These are phyloP conservation scores for Typha latifolia DNA, from an alignment of 176 grass and related monocot species.

Conservation along the genomic window DNA sequence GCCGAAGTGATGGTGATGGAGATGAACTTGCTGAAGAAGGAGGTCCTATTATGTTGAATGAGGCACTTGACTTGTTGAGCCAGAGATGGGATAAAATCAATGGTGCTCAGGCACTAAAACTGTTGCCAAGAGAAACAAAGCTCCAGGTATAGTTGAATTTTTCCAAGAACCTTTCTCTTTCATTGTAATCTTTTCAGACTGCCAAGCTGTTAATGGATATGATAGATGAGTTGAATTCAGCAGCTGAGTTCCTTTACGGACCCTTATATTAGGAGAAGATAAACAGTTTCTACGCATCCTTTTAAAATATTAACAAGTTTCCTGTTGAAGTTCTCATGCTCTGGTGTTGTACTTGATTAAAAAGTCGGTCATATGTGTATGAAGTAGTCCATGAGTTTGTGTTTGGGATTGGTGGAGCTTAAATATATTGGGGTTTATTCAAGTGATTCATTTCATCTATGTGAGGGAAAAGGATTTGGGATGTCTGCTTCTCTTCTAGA, in stretches of 20 bases:
- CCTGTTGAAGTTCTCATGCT: too few relatives aligned
- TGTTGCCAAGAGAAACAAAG: slow-evolving; percentile 94
- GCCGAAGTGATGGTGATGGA: slow-evolving; percentile 88
- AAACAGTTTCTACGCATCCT: background rate
- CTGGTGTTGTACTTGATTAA: too few relatives aligned
- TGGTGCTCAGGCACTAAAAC: slow-evolving; percentile 86
- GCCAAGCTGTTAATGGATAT: slow-evolving; percentile 7
- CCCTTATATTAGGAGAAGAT: background rate
- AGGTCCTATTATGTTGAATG: slow-evolving; percentile 87
- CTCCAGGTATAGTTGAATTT: slow-evolving; percentile 54
- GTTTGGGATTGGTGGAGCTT: too few relatives aligned
- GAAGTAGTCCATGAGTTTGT: too few relatives aligned
- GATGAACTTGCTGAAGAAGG: slow-evolving; percentile 60
- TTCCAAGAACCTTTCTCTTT: slow-evolving; percentile 10
- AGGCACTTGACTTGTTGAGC: slow-evolving; percentile 86
- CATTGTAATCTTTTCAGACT: background rate
- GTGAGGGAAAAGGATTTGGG: too few relatives aligned
- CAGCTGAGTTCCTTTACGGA: background rate
- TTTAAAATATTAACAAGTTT: background rate
- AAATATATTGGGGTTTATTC: too few relatives aligned
- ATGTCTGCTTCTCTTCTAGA: too few relatives aligned
- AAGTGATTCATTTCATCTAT: too few relatives aligned
- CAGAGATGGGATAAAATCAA: slow-evolving; percentile 97
- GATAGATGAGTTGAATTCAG: too few relatives aligned
- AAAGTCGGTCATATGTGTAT: too few relatives aligned